Conservation (phyloP, 1,139 yeast genomes). For the Blastobotrys petasosporus region DNA sequence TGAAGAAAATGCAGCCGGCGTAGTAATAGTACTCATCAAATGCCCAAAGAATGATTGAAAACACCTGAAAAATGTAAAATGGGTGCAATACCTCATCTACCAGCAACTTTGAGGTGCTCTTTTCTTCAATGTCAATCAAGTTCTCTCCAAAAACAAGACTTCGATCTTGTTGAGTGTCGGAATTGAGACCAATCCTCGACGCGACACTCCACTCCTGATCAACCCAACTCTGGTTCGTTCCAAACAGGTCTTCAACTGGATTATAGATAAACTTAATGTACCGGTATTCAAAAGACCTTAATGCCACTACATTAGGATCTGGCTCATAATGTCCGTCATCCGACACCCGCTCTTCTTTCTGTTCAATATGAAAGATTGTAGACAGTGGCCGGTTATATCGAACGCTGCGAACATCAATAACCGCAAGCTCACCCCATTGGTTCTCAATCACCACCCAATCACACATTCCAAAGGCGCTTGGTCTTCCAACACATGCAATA, state of each 20-base stretch:
- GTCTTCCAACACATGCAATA: constrained; percentile 60
- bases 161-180: constrained; percentile 63
- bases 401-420: constrained; percentile 48
- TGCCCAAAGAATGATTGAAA: constrained; percentile 85
- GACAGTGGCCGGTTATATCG: constrained; percentile 70
- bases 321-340: constrained; percentile 28
- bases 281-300: constrained; percentile 71
- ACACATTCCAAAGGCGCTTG: constrained; percentile 67
- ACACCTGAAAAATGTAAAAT: constrained; percentile 87
- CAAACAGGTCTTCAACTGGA: constrained; percentile 81
- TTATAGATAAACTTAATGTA: constrained; percentile 77
- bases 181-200: constrained; percentile 56
- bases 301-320: constrained; percentile 64
- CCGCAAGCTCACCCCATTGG: constrained; percentile 79
- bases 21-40: constrained; percentile 89
- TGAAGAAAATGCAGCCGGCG: constrained; percentile 84
- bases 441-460: constrained; percentile 94
- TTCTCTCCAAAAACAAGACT: constrained; percentile 70
- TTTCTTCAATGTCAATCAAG: constrained; percentile 69
- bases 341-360: constrained; percentile 12
- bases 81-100: constrained; percentile 91
- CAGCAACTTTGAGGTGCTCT: constrained; percentile 56
- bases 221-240: constrained; percentile 81
- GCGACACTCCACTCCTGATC: constrained; percentile 67
- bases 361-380: constrained; percentile 44